Conservation (phyloP, 768 basidiomycete species). For the Collybiopsis luxurians region DNA sequence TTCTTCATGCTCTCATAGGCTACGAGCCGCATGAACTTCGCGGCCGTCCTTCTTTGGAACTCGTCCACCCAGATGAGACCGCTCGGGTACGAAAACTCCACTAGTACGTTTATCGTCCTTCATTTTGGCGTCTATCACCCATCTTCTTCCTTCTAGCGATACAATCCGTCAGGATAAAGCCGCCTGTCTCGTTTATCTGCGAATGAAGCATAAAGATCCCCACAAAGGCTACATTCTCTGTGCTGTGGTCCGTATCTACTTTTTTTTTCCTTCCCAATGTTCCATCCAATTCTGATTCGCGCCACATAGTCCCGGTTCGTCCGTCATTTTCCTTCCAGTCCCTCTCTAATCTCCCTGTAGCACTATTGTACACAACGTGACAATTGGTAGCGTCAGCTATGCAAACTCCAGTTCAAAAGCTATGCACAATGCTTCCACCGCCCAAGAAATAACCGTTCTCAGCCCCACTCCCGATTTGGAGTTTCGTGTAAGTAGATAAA, state of each 20-base stretch:
- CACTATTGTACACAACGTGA: constrained; percentile 70
- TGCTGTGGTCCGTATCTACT: constrained; percentile 54
- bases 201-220: constrained; percentile 77
- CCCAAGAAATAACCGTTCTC: constrained; percentile 76
- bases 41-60: constrained; percentile 65
- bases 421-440: constrained; percentile 78
- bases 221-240: constrained; percentile 75
- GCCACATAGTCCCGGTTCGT: constrained; percentile 25
- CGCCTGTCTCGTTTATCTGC: constrained; percentile 73
- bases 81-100: constrained; percentile 63
- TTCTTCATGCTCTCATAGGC: constrained; percentile 40
- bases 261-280: constrained; percentile 4
- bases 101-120: constrained; percentile 44
- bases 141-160: constrained; percentile 40
- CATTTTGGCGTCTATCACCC: neutral
- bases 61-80: constrained; percentile 82
- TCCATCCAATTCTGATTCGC: neutral
- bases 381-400: constrained; percentile 78
- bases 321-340: neutral
- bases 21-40: constrained; percentile 73
- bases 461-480: constrained; percentile 58
- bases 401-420: constrained; percentile 73
- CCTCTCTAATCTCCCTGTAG: constrained; percentile 24
- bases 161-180: constrained; percentile 80
- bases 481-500: constrained; percentile 50